Evolutionary conservation across 2,329 filamentous ascomycete species (phyloP), one percentile per base, ranked within the genome.

Genomic region (Sordariomycetes sp.): DNA sequence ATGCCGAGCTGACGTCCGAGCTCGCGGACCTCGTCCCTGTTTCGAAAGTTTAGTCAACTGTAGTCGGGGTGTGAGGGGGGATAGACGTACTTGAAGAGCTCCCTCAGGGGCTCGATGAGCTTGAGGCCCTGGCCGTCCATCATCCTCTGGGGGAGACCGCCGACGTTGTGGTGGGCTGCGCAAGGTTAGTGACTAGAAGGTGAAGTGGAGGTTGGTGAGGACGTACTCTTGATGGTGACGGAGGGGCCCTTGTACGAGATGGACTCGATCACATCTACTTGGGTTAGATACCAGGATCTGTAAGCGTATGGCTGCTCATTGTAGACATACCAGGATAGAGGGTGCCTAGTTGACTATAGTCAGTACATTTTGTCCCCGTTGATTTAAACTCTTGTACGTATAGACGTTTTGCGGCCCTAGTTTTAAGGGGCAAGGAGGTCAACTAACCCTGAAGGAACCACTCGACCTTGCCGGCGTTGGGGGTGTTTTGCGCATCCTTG

Each of bases 61-160:
- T 12, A 15, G 22, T 15, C n/a, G 20, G 24, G 15, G 39, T 35
- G 8, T 54, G 7, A 39, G 39, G 34, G 45, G 20, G n/a, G 10
- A 22, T 1, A 13, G 88, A 72, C 94, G 64, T 94, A 87, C 69
- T 94, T 94, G 79, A 91, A 92, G 34, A 94, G 75, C 66, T 89
- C 84, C 51, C 87, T 77, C 0, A 94, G 80, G 1, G 88, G 88
- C 72, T 95, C 88, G 60, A 94, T 87, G 39, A 89, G 76, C 70
- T 87, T 84, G 53, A 88, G 74, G 50, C 65, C 62, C 61, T 61
- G 61, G 59, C 1, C 75, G 15, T 76, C 70, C 62, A 73, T 76
- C 75, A 79, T 77, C 42, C 76, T 73, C 62, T 61, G 20, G 15
- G 84, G 81, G 1, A 89, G 76, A 60, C 85, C 85, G 54, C 86